Evolutionary conservation across 2,329 filamentous ascomycete genomes (phyloP).

Genomic region (Monosporascus cannonballus): DNA sequence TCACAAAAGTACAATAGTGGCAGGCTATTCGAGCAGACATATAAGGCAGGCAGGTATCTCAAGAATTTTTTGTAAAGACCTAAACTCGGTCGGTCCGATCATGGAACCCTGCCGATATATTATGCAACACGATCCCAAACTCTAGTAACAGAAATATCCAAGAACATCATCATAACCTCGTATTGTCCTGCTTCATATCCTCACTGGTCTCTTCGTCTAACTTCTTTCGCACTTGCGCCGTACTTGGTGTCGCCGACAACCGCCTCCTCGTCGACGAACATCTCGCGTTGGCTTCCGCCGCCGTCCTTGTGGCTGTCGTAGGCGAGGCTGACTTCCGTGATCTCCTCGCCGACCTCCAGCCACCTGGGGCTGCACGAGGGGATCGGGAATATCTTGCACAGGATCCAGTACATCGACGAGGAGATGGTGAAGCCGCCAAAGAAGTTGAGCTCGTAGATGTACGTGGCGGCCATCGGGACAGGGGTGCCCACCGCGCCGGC

Average conservation of each 20-base stretch:
- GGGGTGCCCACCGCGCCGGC: constrained; percentile 66
- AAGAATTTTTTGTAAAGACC: too few species aligned
- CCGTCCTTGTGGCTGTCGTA: constrained; percentile 41
- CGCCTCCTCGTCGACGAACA: constrained; percentile 30
- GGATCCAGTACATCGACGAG: constrained; percentile 56
- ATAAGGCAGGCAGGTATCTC: too few species aligned
- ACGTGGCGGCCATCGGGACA: constrained; percentile 73
- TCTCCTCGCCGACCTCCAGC: constrained; percentile 38
- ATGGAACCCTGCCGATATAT: too few species aligned
- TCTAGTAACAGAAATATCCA: too few species aligned
- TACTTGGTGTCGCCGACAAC: constrained; percentile 15
- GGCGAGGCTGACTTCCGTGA: constrained; percentile 46
- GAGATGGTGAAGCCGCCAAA: constrained; percentile 78
- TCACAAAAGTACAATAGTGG: too few species aligned
- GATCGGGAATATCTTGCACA: constrained; percentile 66
- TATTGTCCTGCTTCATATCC: background rate
- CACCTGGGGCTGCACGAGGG: constrained; percentile 69
- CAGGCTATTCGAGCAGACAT: too few species aligned
- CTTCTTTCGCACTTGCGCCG: constrained; percentile 1
- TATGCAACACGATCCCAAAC: too few species aligned
- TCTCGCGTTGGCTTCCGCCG: constrained; percentile 27
- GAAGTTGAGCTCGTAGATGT: constrained; percentile 89
- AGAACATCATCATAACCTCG: too few species aligned
- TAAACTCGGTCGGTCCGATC: too few species aligned
- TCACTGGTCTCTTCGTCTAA: background rate